Evolutionary conservation across 2,329 filamentous ascomycete genomes (phyloP), one percentile per base, ranked within the genome.

Genomic region (Orbilia javanica): DNA sequence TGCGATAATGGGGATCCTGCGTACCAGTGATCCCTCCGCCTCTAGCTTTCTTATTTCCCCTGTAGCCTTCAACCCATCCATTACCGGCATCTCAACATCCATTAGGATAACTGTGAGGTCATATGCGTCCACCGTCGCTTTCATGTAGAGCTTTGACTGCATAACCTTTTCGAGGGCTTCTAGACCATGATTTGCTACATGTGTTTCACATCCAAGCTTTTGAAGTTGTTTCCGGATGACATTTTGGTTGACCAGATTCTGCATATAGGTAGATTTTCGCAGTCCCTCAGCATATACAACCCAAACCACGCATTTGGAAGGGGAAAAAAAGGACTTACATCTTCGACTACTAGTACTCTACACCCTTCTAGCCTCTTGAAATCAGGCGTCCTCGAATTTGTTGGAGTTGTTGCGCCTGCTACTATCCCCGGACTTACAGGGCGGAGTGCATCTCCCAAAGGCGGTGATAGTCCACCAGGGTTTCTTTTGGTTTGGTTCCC

Each of bases 21-120:
- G 85, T 55, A 93, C 88, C 44, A 87, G 88, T 20, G 50, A 71
- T n/a, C 90, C 90, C 67, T 89, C 86, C 55, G 84, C 85, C 82
- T 94, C 91, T 18, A 92, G 85, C 76, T 91, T 87, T 18, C 92
- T 88, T 66, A 95, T 93, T 76, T 86, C 88, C 48, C 87, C 86
- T 11, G 92, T 90, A 79, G 92, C 93, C 1, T 91, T 91, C 83
- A 92, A 88, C 39, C 92, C 92, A 81, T 94, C 91, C 92, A 94
- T 94, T 44, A 93, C 87, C 0, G 92, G 92, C 92, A 94, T 94
- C 82, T 94, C 92, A 48, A 93, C 86, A 82, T 94, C 92, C 92
- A 94, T 93, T 2, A 94, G 84, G 79, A 69, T 82, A 78, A 46
- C 73, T 34, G 13, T 86, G 86, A 22, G 83, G 82, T 89, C 89